Evolutionary conservation across 2,329 filamentous ascomycete genomes (phyloP).

Genomic region (Ascochyta pisi): DNA sequence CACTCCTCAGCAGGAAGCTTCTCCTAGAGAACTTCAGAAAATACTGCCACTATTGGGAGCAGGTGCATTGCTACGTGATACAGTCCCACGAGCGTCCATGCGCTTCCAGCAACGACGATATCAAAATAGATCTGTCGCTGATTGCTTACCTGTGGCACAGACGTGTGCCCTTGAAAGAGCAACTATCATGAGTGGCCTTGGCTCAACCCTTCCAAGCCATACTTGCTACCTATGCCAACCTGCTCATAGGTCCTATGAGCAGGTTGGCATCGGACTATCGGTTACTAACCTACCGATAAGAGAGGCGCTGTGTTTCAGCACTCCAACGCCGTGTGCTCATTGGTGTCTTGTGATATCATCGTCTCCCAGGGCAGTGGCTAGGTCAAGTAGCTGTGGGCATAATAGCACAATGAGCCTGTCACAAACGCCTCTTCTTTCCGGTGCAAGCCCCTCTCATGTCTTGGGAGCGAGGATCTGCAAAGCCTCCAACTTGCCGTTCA

Average conservation of each 20-base stretch:
- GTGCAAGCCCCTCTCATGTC: not conserved
- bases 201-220: not conserved
- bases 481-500: not conserved
- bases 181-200: not conserved
- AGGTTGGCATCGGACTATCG: constrained; percentile 1
- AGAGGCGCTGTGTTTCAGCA: constrained; percentile 11
- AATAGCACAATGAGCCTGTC: not conserved
- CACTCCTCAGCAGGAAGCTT: not conserved
- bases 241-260: not conserved
- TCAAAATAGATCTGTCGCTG: not conserved
- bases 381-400: constrained; percentile 6
- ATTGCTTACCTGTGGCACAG: constrained; percentile 1
- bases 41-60: not conserved
- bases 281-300: constrained; percentile 6
- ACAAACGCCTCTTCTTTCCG: not conserved
- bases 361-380: constrained; percentile 3
- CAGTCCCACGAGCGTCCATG: not conserved
- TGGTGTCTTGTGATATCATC: constrained; percentile 10
- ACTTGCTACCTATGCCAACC: not conserved
- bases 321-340: constrained; percentile 1
- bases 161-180: not conserved
- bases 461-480: not conserved
- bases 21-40: not conserved
- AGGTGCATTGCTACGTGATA: not conserved
- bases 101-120: not conserved